Conservation (phyloP, 2,329 filamentous ascomycete species). For the Colletotrichum filicis region DNA sequence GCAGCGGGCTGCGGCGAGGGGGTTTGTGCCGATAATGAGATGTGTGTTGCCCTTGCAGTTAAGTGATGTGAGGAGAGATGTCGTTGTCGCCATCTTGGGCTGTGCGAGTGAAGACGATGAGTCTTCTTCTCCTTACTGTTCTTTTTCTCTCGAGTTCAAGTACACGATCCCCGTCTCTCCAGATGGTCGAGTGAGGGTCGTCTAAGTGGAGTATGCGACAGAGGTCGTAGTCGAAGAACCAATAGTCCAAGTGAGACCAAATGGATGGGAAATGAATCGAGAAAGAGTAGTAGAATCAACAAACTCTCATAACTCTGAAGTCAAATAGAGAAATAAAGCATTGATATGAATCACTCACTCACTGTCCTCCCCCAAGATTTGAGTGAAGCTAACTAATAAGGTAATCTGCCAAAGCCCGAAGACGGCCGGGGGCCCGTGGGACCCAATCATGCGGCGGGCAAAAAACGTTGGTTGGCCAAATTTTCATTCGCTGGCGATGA, state of each 20-base stretch:
- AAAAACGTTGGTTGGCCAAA: slow-evolving; percentile 21
- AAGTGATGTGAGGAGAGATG: slow-evolving; percentile 76
- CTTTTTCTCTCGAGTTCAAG: background rate
- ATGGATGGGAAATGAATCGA: background rate
- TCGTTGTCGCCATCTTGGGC: slow-evolving; percentile 30
- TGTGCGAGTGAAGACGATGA: background rate
- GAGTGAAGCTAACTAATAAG: background rate
- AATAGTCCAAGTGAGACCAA: background rate
- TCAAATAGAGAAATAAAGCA: background rate
- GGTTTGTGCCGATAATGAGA: slow-evolving; percentile 86
- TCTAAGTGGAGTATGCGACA: background rate
- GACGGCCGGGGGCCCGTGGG: background rate
- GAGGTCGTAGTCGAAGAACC: background rate
- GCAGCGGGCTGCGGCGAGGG: slow-evolving; percentile 87
- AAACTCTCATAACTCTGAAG: background rate
- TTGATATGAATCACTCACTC: background rate
- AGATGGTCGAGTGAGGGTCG: background rate
- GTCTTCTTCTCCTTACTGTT: background rate
- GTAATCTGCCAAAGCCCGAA: slow-evolving; percentile 10
- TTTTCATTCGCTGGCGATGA: slow-evolving; percentile 35
- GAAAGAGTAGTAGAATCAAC: background rate
- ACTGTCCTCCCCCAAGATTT: background rate
- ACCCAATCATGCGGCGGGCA: slow-evolving; percentile 31
- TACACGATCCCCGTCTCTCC: slow-evolving; percentile 18
- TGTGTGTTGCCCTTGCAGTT: slow-evolving; percentile 80